Conservation (phyloP, 371 early-diverging fungal species). For the Mortierella sp. region DNA sequence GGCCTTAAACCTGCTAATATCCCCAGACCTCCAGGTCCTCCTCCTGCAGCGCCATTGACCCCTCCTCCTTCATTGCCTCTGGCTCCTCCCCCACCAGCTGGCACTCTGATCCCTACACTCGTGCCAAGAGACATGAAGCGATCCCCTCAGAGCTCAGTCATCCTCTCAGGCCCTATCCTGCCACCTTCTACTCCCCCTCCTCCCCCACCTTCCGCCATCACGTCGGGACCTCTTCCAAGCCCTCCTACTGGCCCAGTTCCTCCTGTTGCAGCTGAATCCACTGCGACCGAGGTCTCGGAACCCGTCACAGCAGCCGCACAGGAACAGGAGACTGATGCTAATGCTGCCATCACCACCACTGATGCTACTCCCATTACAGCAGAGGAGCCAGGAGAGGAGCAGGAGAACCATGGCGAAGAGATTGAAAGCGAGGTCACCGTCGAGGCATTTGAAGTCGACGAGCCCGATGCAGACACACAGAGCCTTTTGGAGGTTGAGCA, state of each 20-base stretch:
- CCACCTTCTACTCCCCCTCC: constrained; percentile 47
- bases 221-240: constrained; percentile 16
- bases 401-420: not conserved
- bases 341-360: not conserved
- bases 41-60: constrained; percentile 27
- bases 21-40: constrained; percentile 42
- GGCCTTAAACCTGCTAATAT: constrained; percentile 21
- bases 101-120: constrained; percentile 18
- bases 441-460: constrained; percentile 8
- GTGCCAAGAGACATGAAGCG: constrained; percentile 47
- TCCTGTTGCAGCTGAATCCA: not conserved
- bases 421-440: not conserved
- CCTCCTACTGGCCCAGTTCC: constrained; percentile 24
- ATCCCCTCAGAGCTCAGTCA: constrained; percentile 41
- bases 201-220: constrained; percentile 18
- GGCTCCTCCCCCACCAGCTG: constrained; percentile 16
- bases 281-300: not conserved
- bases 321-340: not conserved
- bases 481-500: not conserved
- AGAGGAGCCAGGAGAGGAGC: constrained; percentile 13
- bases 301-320: not conserved
- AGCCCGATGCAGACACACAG: constrained; percentile 9
- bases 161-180: constrained; percentile 41
- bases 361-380: not conserved
- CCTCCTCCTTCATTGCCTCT: constrained; percentile 18